Percentiles rank a stretch among this genome's conserved stretches.
These are phyloP conservation scores for Neurospora sublineolata DNA, from an alignment of 495 filamentous ascomycete genomes.

Conservation along the genomic window DNA sequence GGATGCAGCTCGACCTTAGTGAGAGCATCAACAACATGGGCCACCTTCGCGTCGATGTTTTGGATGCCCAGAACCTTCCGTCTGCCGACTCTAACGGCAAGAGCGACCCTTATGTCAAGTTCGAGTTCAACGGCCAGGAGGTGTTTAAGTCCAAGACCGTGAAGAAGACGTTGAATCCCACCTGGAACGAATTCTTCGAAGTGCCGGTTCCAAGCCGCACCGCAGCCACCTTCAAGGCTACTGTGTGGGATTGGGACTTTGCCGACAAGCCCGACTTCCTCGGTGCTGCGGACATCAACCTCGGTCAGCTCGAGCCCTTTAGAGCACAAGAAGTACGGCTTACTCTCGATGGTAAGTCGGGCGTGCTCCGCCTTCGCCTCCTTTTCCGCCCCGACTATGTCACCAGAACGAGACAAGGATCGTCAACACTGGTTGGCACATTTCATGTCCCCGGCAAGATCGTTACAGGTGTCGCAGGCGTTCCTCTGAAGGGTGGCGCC, in stretches of 20 bases:
- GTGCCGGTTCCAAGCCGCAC: slow-evolving; percentile 69
- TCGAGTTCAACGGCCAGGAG: slow-evolving; percentile 73
- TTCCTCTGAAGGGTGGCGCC: slow-evolving; percentile 81
- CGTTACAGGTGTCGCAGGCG: slow-evolving; percentile 64
- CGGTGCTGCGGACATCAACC: slow-evolving; percentile 64
- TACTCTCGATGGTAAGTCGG: slow-evolving; percentile 81
- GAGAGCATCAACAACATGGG: slow-evolving; percentile 99
- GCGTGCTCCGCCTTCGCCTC: slow-evolving; percentile 66
- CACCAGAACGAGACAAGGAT: slow-evolving; percentile 74
- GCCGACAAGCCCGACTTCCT: slow-evolving; percentile 83
- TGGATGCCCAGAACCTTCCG: slow-evolving; percentile 79
- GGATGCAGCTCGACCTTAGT: slow-evolving; percentile 85
- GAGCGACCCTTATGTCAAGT: slow-evolving; percentile 94
- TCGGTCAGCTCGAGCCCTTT: slow-evolving; percentile 78
- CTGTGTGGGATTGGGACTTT: slow-evolving; percentile 92
- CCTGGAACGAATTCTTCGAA: slow-evolving; percentile 95
- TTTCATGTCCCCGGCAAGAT: slow-evolving; percentile 87
- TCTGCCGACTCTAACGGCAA: slow-evolving; percentile 90
- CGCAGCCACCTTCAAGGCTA: slow-evolving; percentile 71
- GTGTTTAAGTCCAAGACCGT: slow-evolving; percentile 87
- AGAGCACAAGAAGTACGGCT: slow-evolving; percentile 56
- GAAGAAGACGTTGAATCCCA: slow-evolving; percentile 91
- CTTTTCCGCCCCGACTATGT: slow-evolving; percentile 95
- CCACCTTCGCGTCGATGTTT: slow-evolving; percentile 76
- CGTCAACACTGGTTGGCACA: slow-evolving; percentile 85